A percentile compares a stretch with the other conserved stretches of the same genome.
Evolutionary conservation across 139 green algal genomes (phyloP).

Genomic region (Coelastrella sp.): DNA sequence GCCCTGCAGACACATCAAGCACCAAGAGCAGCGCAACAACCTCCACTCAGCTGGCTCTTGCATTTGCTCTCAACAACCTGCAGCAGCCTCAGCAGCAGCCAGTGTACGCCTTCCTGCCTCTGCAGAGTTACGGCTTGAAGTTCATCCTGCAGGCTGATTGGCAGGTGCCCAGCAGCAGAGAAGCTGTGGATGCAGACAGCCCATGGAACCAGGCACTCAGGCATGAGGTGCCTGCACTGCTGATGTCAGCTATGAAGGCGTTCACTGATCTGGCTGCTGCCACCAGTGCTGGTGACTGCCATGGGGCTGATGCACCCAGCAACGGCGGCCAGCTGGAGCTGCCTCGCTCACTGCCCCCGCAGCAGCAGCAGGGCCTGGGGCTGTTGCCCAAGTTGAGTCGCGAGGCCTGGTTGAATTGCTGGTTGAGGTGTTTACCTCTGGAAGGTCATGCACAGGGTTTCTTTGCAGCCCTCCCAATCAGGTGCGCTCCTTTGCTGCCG

Average conservation of each 20-base stretch:
- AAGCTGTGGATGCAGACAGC: conserved; percentile 58
- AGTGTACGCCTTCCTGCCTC: conserved; percentile 66
- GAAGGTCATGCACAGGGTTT: conserved; percentile 69
- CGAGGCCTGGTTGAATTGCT: conserved; percentile 54
- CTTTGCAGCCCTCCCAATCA: conserved; percentile 57
- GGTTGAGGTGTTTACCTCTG: conserved; percentile 61
- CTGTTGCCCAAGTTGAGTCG: neutral
- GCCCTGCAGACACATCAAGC: neutral
- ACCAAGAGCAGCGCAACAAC: neutral
- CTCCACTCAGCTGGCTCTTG: conserved; percentile 17
- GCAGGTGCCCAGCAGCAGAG: conserved; percentile 57
- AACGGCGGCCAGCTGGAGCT: neutral
- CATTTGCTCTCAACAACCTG: neutral
- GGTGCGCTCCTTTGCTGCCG: neutral
- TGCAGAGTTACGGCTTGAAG: conserved; percentile 63
- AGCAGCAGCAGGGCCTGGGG: neutral
- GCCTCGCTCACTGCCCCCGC: neutral
- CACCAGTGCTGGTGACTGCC: neutral
- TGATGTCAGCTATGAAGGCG: conserved; percentile 21
- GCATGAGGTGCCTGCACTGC: conserved; percentile 50
- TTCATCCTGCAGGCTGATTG: conserved; percentile 68
- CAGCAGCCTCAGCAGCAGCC: conserved; percentile 54
- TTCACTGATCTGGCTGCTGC: neutral
- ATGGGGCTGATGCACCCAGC: neutral
- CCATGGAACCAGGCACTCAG: conserved; percentile 62